Base-by-base conservation (phyloP, 352 stramenopile species). In the Aphanomyces stellatus region DNA sequence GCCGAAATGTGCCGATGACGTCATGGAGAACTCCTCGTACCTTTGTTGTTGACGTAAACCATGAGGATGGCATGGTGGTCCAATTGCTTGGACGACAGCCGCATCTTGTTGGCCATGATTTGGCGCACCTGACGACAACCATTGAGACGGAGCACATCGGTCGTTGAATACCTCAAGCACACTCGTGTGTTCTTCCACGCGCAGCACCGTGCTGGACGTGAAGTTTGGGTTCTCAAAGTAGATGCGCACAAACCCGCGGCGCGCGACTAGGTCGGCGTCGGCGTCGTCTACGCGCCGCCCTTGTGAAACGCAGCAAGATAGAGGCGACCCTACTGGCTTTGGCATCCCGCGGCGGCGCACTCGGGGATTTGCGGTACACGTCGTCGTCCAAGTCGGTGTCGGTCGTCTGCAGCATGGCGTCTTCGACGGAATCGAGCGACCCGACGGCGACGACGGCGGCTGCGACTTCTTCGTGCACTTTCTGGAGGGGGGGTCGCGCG, bases 191-290 rank as follows among this genome's bases (percentile, higher is more conserved):
- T 74, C 70, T 7, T 81, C 72, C 31, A 93, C 69, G 65, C 86
- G 88, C 71, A 93, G 89, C 28, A 93, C 81, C 2, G 82, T 91
- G 7, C 82, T 91, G 28, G 82, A 91, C 62, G 82, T 91, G 55
- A 91, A 91, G 69, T 63, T 88, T 48, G 86, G 76, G 71, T 85
- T 90, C 51, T 93, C 80, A 64, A 90, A 93, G 71, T 88, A 93
- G 70, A 93, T 93, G 42, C 85, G 75, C 31, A 81, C 85, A 68
- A 89, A 93, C 17, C 79, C 85, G 34, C 78, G 81, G 51, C 79
- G 78, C 25, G 88, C 79, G 8, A 17, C 37, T 43, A 8, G 8
- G 37, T 17, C 37, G 37, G 17, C 37, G 37, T 8, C 37, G 37
- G 8, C 37, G 17, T 17, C 37, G 37, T 22, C 42, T 13, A 13